These are phyloP conservation scores for Colletotrichum sp. DNA, from an alignment of 2,329 filamentous ascomycete genomes.

Conservation along the genomic window DNA sequence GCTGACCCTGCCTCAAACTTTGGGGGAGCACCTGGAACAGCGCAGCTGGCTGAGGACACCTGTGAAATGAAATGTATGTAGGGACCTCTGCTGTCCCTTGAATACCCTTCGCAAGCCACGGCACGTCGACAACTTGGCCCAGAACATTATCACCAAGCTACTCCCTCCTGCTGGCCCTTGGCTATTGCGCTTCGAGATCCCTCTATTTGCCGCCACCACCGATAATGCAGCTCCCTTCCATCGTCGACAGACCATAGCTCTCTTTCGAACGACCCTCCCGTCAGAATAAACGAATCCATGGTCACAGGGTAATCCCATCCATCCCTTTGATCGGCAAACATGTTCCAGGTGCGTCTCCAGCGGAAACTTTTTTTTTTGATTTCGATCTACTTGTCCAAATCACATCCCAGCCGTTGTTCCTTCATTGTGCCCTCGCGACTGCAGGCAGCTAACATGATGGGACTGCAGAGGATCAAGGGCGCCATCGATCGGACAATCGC, in stretches of 20 bases:
- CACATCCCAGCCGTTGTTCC: neutral
- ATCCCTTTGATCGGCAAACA: conserved; percentile 22
- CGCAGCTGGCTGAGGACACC: conserved; percentile 10
- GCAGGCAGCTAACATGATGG: neutral
- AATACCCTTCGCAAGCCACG: neutral
- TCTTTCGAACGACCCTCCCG: neutral
- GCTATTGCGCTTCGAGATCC: neutral
- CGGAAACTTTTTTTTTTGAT: neutral
- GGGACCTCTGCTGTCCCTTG: neutral
- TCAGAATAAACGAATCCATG: neutral
- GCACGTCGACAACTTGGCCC: neutral
- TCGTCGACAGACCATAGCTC: conserved; percentile 2
- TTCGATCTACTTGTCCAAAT: neutral
- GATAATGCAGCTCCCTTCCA: conserved; percentile 13
- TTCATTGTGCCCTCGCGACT: neutral
- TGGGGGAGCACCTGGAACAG: neutral
- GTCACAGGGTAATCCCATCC: conserved; percentile 21
- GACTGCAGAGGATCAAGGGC: conserved; percentile 74
- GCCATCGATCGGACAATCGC: conserved; percentile 87
- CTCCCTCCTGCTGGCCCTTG: neutral
- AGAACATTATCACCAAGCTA: neutral
- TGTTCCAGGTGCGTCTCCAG: conserved; percentile 29
- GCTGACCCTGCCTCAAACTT: neutral
- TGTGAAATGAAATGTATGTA: conserved; percentile 2
- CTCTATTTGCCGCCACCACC: neutral